Percentiles rank a stretch among this genome's conserved stretches.
phyloP scores from a whole-genome alignment of 2,329 filamentous ascomycete species.

The Bimuria novae-zelandiae region DNA sequence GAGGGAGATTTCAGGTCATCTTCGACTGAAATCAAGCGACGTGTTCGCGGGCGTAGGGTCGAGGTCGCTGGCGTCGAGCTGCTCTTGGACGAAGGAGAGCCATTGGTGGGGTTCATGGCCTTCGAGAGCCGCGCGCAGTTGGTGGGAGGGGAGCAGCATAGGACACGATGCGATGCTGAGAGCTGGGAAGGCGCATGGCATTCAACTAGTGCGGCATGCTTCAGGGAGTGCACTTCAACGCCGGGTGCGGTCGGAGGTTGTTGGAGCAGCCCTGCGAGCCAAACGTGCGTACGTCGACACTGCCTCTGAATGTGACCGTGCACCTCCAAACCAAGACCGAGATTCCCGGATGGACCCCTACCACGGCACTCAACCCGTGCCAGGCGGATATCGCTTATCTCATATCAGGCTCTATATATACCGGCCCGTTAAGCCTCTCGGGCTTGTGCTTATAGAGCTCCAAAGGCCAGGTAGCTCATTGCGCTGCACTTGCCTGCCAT shows the following conservation, averaged over 20 bases:
- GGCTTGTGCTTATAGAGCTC: no score
- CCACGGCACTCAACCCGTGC: neutral
- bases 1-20: conserved; percentile 47
- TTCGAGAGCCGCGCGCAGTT: conserved; percentile 37
- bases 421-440: no score
- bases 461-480: conserved; percentile 18
- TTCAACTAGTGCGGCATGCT: conserved; percentile 37
- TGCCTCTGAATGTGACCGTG: conserved; percentile 19
- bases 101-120: conserved; percentile 49
- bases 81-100: conserved; percentile 46
- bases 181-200: conserved; percentile 39
- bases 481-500: neutral
- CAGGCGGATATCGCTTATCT: neutral
- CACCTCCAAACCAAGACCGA: conserved; percentile 18
- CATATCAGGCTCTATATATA: no score
- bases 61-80: conserved; percentile 43
- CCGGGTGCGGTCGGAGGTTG: conserved; percentile 18
- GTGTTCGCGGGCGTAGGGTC: conserved; percentile 52
- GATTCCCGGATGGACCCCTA: conserved; percentile 11
- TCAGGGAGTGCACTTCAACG: conserved; percentile 13
- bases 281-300: conserved; percentile 16
- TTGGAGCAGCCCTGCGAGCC: conserved; percentile 15
- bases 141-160: conserved; percentile 45
- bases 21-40: conserved; percentile 55
- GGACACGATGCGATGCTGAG: conserved; percentile 29